Evolutionary conservation across 225 moss, liverwort and hornwort genomes (phyloP).

Genomic region (Polytrichum commune): DNA sequence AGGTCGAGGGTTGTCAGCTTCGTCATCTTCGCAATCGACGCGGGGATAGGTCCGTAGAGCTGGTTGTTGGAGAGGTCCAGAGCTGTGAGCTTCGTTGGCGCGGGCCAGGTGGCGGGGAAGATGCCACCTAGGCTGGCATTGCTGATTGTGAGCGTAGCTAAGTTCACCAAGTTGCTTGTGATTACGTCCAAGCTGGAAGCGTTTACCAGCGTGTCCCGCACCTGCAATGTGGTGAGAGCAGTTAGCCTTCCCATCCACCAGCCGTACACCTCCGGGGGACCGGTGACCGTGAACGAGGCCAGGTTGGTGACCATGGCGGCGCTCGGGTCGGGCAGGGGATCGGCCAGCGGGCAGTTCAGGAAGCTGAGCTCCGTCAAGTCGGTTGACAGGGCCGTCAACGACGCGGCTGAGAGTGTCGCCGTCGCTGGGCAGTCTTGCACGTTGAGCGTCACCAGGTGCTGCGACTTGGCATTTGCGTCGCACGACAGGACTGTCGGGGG

Average conservation of each 20-base stretch:
- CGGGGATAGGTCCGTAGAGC: conserved; percentile 37
- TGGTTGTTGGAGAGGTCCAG: conserved; percentile 37
- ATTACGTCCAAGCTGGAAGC: conserved; percentile 29
- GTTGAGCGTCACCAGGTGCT: conserved; percentile 24
- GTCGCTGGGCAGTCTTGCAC: conserved; percentile 25
- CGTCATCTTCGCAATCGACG: conserved; percentile 28
- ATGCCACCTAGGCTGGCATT: conserved; percentile 26
- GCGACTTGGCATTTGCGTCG: conserved; percentile 35
- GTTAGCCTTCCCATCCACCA: conserved; percentile 49
- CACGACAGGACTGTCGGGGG: conserved; percentile 15
- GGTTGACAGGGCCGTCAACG: conserved; percentile 23
- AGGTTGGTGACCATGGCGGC: conserved; percentile 17
- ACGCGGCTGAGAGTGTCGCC: conserved; percentile 22
- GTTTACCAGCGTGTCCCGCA: conserved; percentile 24
- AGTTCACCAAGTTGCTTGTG: conserved; percentile 7
- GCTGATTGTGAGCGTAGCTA: conserved; percentile 23
- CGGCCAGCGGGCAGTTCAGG: conserved; percentile 25
- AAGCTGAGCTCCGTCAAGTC: conserved; percentile 32
- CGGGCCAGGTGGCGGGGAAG: conserved; percentile 22
- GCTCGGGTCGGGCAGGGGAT: conserved; percentile 23
- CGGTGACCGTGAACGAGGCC: conserved; percentile 19
- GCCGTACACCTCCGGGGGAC: conserved; percentile 26
- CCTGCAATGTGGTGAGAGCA: conserved; percentile 22
- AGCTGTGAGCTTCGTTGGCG: conserved; percentile 22
- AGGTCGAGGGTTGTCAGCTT: conserved; percentile 21